Percentiles rank a stretch among this genome's conserved stretches.
phyloP scores from a whole-genome alignment of 345 rosid species.

The Rhodamnia rubescens region DNA sequence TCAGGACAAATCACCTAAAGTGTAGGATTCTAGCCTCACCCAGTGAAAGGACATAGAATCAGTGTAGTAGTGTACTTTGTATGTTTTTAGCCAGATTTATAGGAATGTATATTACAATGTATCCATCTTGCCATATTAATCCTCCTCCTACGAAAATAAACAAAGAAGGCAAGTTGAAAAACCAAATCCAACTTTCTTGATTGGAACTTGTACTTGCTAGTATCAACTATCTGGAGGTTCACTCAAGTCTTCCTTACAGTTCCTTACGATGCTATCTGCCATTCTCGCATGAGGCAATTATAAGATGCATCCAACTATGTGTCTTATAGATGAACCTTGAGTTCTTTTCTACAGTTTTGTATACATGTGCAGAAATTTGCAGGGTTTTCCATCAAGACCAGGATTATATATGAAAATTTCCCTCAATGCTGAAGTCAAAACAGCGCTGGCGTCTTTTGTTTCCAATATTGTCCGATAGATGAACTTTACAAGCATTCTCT shows the following conservation, averaged over 20 bases:
- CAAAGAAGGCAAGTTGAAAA: not conserved
- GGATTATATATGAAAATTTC: not conserved
- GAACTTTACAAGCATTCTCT: not conserved
- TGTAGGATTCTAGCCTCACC: not conserved
- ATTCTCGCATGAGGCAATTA: not conserved
- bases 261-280: not conserved
- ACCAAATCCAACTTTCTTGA: not conserved
- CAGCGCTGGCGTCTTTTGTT: not conserved
- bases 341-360: not conserved
- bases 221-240: not conserved
- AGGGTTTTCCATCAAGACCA: not conserved
- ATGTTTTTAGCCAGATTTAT: not conserved
- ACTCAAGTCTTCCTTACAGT: not conserved
- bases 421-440: not conserved
- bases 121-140: not conserved
- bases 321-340: not conserved
- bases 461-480: not conserved
- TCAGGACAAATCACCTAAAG: not conserved
- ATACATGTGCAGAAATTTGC: not conserved
- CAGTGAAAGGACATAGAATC: not conserved
- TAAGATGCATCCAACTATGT: not conserved
- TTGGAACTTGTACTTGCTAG: not conserved
- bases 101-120: not conserved
- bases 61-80: not conserved
- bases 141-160: not conserved